Evolutionary conservation across 768 basidiomycete genomes (phyloP).

Genomic region (Dentipellis sp.): DNA sequence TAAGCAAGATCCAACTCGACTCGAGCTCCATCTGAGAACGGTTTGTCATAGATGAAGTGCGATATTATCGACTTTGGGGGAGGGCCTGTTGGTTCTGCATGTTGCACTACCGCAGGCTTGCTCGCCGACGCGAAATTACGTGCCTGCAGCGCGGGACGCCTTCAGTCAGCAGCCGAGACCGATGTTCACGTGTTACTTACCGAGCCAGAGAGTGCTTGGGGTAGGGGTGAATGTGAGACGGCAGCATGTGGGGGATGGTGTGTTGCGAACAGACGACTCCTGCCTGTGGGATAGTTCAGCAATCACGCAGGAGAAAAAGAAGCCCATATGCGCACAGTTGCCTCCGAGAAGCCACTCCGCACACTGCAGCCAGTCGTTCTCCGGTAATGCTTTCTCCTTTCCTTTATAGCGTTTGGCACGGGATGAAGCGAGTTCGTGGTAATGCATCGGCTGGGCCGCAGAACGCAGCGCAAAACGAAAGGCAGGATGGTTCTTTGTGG

Average conservation of each 20-base stretch:
- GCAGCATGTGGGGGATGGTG: not conserved
- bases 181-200: not conserved
- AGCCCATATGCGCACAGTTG: conserved; percentile 4
- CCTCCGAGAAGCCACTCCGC: conserved; percentile 7
- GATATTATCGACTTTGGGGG: conserved; percentile 2
- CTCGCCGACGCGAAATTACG: no score
- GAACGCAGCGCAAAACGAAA: not conserved
- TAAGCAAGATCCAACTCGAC: no score
- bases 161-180: no score
- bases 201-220: not conserved
- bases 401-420: conserved; percentile 3
- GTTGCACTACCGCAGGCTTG: no score
- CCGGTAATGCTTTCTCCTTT: conserved; percentile 10
- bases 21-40: conserved; percentile 3
- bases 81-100: no score
- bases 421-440: not conserved
- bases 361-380: conserved; percentile 2
- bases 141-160: no score
- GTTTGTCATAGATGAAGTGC: conserved; percentile 7
- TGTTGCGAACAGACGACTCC: not conserved
- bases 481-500: not conserved
- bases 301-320: not conserved
- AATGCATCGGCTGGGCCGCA: conserved; percentile 1
- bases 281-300: not conserved
- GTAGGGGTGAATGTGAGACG: not conserved